Evolutionary conservation across 1,284 basidiomycete species (phyloP).

Genomic region (Xerocomus alliaceus): DNA sequence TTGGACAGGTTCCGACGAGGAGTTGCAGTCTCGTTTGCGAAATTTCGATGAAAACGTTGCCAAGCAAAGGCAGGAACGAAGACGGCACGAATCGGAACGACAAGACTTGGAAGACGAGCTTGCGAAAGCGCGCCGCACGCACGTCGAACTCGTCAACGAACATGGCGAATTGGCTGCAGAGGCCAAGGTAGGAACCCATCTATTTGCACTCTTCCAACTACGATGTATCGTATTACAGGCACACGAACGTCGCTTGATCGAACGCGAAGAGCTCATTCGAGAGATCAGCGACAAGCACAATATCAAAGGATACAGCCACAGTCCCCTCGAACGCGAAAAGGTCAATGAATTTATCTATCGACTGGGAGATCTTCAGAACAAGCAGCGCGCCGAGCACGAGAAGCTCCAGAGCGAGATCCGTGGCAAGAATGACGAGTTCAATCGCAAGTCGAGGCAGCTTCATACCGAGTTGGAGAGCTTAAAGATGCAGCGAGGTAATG

Average conservation of each 20-base stretch:
- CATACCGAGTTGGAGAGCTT: slow-evolving; percentile 59
- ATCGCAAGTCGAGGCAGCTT: slow-evolving; percentile 57
- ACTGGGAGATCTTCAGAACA: slow-evolving; percentile 63
- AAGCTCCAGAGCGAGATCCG: slow-evolving; percentile 66
- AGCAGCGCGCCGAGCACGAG: slow-evolving; percentile 62
- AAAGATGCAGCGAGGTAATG: slow-evolving; percentile 57
- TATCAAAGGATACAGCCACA: slow-evolving; percentile 76
- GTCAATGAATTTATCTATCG: slow-evolving; percentile 73
- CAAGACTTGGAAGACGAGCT: slow-evolving; percentile 73
- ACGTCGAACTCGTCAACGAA: slow-evolving; percentile 62
- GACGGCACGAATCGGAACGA: slow-evolving; percentile 54
- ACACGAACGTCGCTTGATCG: slow-evolving; percentile 75
- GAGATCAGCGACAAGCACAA: slow-evolving; percentile 72
- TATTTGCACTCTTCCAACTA: not conserved
- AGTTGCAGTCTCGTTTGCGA: slow-evolving; percentile 69
- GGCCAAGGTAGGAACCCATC: slow-evolving; percentile 56
- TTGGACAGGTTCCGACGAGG: slow-evolving; percentile 75
- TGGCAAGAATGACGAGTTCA: slow-evolving; percentile 64
- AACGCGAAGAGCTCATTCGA: slow-evolving; percentile 78
- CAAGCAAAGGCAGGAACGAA: slow-evolving; percentile 58
- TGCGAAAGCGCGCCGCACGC: slow-evolving; percentile 54
- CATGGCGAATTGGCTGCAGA: slow-evolving; percentile 71
- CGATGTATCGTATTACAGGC: slow-evolving; percentile 52
- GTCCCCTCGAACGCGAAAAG: slow-evolving; percentile 69
- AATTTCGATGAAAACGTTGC: slow-evolving; percentile 77